Evolutionary conservation across 306 rosid species (phyloP), one percentile per base, ranked within the genome.

Genomic region (Cicer chorassanicum): DNA sequence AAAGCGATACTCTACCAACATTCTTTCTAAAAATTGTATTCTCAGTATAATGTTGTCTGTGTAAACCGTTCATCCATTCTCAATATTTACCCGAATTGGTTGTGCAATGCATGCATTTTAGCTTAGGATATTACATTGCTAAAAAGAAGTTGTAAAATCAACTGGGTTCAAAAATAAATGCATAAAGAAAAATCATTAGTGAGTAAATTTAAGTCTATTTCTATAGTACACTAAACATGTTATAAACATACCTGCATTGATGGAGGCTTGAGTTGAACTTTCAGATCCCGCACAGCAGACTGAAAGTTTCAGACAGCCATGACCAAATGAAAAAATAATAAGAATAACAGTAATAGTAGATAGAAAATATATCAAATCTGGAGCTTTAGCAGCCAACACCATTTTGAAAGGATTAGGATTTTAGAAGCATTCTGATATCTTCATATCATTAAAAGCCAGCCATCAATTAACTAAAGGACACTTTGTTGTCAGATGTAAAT

Each of bases 251-350:
- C 98, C 94, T 89, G 97, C 96, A 93, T 87, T 65, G 98, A 93
- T 70, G 97, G 98, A 7, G 97, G 98, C 91, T 93, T 93, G 78
- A 93, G 90, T 82, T 91, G 97, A 10, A 85, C 88, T 87, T 86
- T 91, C 86, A 93, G 81, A 71, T 93, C 98, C 78, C 97, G 90
- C 29, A 93, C 96, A 68, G 91, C 93, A 84, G 93, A 85, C 97
- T 93, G 89, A 16, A 75, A 67, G 64, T 76, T 80, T 57, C 64
- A 80, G 46, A 68, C 64, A 74, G 10, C 50, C 72, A 78, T 13
- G 14, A 76, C 8, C 21, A 43, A 53, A 15, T 36, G 18, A 44
- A 57, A 66, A 67, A 15, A 66, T 14, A 68, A 65, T 38, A 77
- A 44, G 2, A 21, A 15, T 66, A 67, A 39, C 65, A 38, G 74